Base-by-base conservation (phyloP, 1,284 basidiomycete genomes). In the Laetiporus sulphureus region DNA sequence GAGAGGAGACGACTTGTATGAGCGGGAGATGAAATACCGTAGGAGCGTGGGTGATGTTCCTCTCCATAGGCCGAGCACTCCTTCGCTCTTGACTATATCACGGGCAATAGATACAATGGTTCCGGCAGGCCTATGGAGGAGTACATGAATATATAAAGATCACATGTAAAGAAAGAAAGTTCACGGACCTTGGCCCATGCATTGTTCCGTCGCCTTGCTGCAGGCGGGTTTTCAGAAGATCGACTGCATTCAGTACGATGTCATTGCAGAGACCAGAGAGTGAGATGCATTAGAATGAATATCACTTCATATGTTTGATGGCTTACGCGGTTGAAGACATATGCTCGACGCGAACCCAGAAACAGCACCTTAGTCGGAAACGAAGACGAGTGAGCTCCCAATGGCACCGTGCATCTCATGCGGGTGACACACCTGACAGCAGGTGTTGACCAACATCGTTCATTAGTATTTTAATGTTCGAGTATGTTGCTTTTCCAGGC, bases 221-320 rank as follows among this genome's bases (percentile, higher is more conserved):
- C 47, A 93, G 59, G 32, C 91, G 76, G 15, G 91, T 95, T 66
- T 94, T 94, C 55, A 95, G 64, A 23, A 94, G 68, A 63, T 94
- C 91, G 50, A 94, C 84, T 88, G 43, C n/a, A 16, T 19, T 12
- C 24, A 12, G 20, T 23, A 35, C 5, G 47, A 23, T 15, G 19
- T 19, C n/a, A n/a, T n/a, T n/a, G n/a, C n/a, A n/a, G n/a, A n/a
- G n/a, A n/a, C n/a, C n/a, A n/a, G n/a, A n/a, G n/a, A n/a, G n/a
- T n/a, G n/a, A n/a, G n/a, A n/a, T n/a, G n/a, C n/a, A n/a, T n/a
- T n/a, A n/a, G n/a, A n/a, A 25, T n/a, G 24, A 27, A 16, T 13
- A 23, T 13, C 32, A 32, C 10, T 18, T 32, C 13, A 20, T 19
- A 19, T 21, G 29, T 13, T 21, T 12, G 36, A n/a, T 27, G 12